phyloP scores from a whole-genome alignment of 768 basidiomycete genomes.

The Ramaria sp. region DNA sequence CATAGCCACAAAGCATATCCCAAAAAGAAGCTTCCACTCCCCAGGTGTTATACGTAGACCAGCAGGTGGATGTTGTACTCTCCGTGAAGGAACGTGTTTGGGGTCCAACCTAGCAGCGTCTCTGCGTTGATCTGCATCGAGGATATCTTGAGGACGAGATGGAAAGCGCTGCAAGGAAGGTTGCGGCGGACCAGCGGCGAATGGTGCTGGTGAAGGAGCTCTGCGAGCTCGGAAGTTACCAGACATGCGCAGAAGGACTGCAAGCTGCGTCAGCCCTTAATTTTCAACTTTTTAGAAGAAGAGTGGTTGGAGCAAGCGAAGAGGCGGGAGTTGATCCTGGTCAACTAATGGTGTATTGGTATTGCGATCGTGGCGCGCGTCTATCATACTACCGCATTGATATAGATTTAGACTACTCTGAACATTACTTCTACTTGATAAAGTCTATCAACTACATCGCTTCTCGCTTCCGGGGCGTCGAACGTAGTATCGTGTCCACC shows the following conservation, averaged over 20 bases:
- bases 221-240: conserved; percentile 52
- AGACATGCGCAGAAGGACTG: conserved; percentile 23
- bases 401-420: no score
- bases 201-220: conserved; percentile 55
- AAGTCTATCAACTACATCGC: conserved; percentile 36
- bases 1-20: conserved; percentile 56
- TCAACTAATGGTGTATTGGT: neutral
- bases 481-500: conserved; percentile 85
- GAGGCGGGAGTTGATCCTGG: neutral
- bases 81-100: conserved; percentile 31
- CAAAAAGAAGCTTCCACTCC: conserved; percentile 66
- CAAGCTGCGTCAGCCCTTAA: neutral
- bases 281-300: neutral
- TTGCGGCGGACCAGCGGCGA: conserved; percentile 25
- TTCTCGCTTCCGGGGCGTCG: conserved; percentile 79
- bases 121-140: conserved; percentile 66
- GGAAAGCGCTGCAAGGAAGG: conserved; percentile 44
- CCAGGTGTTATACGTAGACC: conserved; percentile 55
- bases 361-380: neutral
- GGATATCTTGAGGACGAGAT: conserved; percentile 47
- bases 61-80: conserved; percentile 37
- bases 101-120: conserved; percentile 60
- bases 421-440: no score
- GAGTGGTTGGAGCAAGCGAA: neutral
- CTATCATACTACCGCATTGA: neutral